Conservation (phyloP, 495 filamentous ascomycete genomes). For the Cairneyella variabilis region DNA sequence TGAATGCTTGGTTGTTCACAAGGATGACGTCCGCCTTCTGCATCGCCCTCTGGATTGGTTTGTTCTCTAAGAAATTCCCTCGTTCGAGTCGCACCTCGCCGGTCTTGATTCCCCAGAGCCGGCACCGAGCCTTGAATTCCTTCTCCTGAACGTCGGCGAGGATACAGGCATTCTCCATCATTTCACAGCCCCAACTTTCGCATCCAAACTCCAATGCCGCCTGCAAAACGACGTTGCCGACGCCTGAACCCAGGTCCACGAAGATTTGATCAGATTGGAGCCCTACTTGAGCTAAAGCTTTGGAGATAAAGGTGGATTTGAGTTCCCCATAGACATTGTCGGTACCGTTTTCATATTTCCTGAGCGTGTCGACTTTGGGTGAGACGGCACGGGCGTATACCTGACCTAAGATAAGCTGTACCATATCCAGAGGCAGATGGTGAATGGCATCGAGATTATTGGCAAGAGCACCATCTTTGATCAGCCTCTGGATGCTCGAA, state of each 20-base stretch:
- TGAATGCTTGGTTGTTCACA: constrained; percentile 97
- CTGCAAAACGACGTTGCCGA: constrained; percentile 92
- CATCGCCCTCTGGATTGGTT: constrained; percentile 64
- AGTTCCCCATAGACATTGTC: constrained; percentile 96
- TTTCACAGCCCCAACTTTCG: constrained; percentile 94
- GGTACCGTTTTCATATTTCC: constrained; percentile 78
- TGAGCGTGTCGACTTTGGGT: constrained; percentile 74
- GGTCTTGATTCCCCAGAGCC: constrained; percentile 80
- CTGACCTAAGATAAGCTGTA: constrained; percentile 80
- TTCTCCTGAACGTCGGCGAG: constrained; percentile 81
- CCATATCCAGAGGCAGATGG: constrained; percentile 61
- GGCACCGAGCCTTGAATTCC: constrained; percentile 80
- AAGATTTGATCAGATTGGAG: constrained; percentile 80
- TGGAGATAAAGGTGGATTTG: constrained; percentile 74
- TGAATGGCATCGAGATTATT: constrained; percentile 63
- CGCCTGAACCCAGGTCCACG: constrained; percentile 90
- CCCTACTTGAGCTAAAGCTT: constrained; percentile 69
- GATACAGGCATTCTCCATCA: constrained; percentile 83
- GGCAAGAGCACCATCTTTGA: constrained; percentile 61
- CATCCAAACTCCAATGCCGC: constrained; percentile 91
- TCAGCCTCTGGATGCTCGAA: constrained; percentile 51
- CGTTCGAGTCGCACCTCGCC: constrained; percentile 76
- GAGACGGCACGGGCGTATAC: constrained; percentile 91
- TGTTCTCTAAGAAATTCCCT: constrained; percentile 79
- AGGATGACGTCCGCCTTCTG: constrained; percentile 86